Percentiles rank a stretch among this genome's conserved stretches.
Conservation (phyloP, 306 rosid genomes). For the Prosopis cineraria region DNA sequence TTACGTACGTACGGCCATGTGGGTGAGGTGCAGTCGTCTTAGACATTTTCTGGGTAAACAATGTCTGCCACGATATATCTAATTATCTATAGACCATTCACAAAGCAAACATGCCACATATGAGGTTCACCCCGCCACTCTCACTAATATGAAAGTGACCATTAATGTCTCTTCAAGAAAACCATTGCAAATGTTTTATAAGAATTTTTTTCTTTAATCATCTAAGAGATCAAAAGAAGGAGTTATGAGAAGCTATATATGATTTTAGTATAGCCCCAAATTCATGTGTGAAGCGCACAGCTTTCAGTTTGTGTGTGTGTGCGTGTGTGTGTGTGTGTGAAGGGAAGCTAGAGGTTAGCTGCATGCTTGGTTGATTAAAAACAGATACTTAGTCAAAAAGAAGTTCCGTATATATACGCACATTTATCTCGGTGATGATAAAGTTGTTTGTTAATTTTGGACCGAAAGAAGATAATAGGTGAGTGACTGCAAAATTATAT, state of each 20-base stretch:
- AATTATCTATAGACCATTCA: too few relatives aligned
- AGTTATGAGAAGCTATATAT: background rate
- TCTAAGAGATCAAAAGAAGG: background rate
- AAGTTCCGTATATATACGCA: too few relatives aligned
- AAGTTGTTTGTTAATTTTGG: background rate
- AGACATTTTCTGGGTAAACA: too few relatives aligned
- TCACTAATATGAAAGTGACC: too few relatives aligned
- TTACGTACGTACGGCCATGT: too few relatives aligned
- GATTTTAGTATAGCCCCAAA: background rate
- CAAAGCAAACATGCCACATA: too few relatives aligned
- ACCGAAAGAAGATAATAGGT: background rate
- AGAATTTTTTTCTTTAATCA: background rate
- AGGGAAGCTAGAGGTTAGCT: background rate
- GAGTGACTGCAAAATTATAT: background rate
- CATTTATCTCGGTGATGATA: background rate
- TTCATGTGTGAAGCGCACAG: background rate
- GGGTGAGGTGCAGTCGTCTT: too few relatives aligned
- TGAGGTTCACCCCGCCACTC: too few relatives aligned
- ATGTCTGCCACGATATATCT: too few relatives aligned
- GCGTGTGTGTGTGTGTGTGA: background rate
- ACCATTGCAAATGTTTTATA: too few relatives aligned
- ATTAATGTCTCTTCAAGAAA: too few relatives aligned
- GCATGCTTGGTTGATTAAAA: background rate
- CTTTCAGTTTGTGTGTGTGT: background rate
- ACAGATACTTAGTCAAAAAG: conserved; percentile 8